Conservation (phyloP, 192 early-diverging fungal genomes). For the Coemansia sp. region DNA sequence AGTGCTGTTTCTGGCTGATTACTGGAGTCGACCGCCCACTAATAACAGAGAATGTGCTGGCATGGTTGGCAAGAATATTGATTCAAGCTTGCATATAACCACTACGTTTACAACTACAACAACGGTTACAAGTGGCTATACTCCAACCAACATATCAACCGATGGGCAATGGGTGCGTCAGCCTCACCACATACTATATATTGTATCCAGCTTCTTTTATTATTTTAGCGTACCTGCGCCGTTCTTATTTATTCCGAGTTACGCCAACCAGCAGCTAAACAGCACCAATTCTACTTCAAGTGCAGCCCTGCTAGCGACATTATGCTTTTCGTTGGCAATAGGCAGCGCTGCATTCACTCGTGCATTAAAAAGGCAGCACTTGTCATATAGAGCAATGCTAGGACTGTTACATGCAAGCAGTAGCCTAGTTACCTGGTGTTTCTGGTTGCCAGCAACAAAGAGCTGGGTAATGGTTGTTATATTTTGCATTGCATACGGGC, state of each 20-base stretch:
- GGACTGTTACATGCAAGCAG: not conserved
- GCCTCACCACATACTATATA: not conserved
- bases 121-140: not conserved
- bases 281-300: not conserved
- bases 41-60: not conserved
- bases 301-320: not conserved
- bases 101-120: not conserved
- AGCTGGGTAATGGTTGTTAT: not conserved
- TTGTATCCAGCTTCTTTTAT: slow-evolving; percentile 1
- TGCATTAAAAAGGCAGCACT: not conserved
- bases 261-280: not conserved
- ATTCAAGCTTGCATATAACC: not conserved
- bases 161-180: not conserved
- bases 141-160: no score
- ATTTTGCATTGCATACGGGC: slow-evolving; percentile 7
- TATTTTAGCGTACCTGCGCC: not conserved
- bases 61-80: not conserved
- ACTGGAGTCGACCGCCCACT: not conserved
- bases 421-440: slow-evolving; percentile 6
- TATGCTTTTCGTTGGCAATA: slow-evolving; percentile 1
- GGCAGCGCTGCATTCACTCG: not conserved
- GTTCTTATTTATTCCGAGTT: slow-evolving; percentile 1
- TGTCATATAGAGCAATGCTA: slow-evolving; percentile 1
- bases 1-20: not conserved
- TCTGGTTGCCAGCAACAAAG: slow-evolving; percentile 3